A percentile compares a stretch with the other conserved stretches of the same genome.
Evolutionary conservation across 352 stramenopile species (phyloP).

Genomic region (Globisporangium ultimum): DNA sequence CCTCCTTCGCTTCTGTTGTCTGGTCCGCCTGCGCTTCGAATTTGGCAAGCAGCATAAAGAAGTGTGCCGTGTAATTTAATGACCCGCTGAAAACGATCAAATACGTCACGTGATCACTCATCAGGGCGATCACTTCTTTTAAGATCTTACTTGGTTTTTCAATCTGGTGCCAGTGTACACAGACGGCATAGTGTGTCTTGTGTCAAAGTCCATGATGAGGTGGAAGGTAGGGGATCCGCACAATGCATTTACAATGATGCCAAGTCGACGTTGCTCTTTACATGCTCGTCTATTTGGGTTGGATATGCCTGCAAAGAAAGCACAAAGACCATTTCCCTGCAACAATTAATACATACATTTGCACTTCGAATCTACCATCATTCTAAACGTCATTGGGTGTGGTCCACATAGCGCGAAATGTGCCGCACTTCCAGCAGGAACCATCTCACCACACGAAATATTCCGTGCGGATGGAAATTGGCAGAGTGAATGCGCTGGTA

Average conservation of each 20-base stretch:
- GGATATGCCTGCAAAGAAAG: background rate
- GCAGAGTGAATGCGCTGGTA: background rate
- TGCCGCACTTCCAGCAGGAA: background rate
- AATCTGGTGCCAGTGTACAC: too few relatives aligned
- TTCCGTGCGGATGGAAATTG: background rate
- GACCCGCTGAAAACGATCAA: background rate
- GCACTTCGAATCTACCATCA: background rate
- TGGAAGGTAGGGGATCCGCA: background rate
- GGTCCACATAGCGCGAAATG: background rate
- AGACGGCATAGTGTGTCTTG: too few relatives aligned
- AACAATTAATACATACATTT: conserved; percentile 6
- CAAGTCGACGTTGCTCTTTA: too few relatives aligned
- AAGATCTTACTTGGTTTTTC: too few relatives aligned
- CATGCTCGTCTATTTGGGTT: too few relatives aligned
- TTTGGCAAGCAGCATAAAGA: background rate
- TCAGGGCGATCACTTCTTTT: too few relatives aligned
- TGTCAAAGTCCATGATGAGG: too few relatives aligned
- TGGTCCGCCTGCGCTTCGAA: conserved; percentile 1
- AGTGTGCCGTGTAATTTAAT: background rate
- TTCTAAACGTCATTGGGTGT: background rate
- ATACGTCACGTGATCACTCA: background rate
- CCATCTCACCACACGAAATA: conserved; percentile 8
- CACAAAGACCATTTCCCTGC: background rate
- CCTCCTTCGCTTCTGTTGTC: background rate
- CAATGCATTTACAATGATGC: background rate